Percentiles rank a stretch among this genome's conserved stretches.
phyloP scores from a whole-genome alignment of 176 grass and related monocot species.

The Elymus sibiricus region DNA sequence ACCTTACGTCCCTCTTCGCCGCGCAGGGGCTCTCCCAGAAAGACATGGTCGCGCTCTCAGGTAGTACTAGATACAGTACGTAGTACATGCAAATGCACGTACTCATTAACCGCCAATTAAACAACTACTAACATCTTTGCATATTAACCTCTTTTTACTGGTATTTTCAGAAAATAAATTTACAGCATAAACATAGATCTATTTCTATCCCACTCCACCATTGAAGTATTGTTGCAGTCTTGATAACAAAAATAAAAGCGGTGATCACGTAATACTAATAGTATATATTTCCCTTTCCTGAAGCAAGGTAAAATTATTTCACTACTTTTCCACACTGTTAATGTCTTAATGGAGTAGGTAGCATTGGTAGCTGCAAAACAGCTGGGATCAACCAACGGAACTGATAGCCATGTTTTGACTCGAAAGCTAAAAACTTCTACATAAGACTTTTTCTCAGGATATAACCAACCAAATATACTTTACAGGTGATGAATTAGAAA shows the following conservation, averaged over 20 bases:
- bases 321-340: neutral
- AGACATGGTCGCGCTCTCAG: conserved; percentile 70
- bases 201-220: neutral
- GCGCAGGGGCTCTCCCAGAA: conserved; percentile 47
- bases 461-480: neutral
- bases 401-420: neutral
- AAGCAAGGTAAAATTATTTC: neutral
- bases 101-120: neutral
- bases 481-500: neutral
- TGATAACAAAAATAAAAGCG: neutral
- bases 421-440: neutral
- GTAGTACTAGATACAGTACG: conserved; percentile 1
- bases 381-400: neutral
- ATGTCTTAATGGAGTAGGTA: neutral
- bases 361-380: neutral
- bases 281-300: neutral
- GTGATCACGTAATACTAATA: neutral
- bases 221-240: neutral
- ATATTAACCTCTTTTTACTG: too few relatives aligned
- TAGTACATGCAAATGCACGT: neutral
- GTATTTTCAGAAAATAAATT: neutral
- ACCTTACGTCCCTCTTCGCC: conserved; percentile 63
- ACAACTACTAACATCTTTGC: neutral
- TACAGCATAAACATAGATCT: neutral
- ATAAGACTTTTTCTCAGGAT: neutral